Base-by-base conservation (phyloP, 106 monocot species). In the Apostasia shenzhenica region DNA sequence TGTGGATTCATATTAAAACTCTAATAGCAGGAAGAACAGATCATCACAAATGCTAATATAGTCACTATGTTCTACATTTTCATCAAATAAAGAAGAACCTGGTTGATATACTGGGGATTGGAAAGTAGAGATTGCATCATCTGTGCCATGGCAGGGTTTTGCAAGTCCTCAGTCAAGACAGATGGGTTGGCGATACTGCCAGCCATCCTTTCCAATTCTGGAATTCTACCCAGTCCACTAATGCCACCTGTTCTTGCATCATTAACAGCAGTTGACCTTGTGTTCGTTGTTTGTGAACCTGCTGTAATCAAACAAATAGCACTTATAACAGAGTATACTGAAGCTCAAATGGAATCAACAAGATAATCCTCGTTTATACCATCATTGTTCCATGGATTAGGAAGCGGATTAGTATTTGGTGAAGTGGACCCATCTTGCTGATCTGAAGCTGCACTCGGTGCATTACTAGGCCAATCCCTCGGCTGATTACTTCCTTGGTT, bases 331-430 rank as follows among this genome's bases (percentile, higher is more conserved):
- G n/a, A 57, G 14, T 5, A 57, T 12, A 14, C 57, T 13, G 57
- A 4, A 12, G 13, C 4, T 13, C 4, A 57, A 57, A 57, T 39
- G 40, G 7, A 59, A 40, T 57, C 38, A 14, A 57, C 2, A 7
- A 41, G 1, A 59, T 41, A 59, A 59, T 41, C 14, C 41, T 59
- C 6, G 43, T 70, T 4, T 45, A 63, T 78, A 93, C 92, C 52
- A 74, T 85, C 70, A 73, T 69, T 68, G 12, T 66, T 79, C 97
- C 97, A 99, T 70, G 97, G 97, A 73, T 99, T 99, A 2, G 97
- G 97, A 60, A 99, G 89, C 40, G 97, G 97, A 51, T 87, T 87
- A 48, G 84, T 86, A 70, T 95, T 95, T 63, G 95, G 91, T 37
- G 78, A 81, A 75, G 88, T 82, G 76, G 90, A 85, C 0, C 70